A percentile compares a stretch with the other conserved stretches of the same genome.
These are phyloP conservation scores for Colletotrichum nymphaeae DNA, from an alignment of 2,329 filamentous ascomycete species.

Conservation along the genomic window DNA sequence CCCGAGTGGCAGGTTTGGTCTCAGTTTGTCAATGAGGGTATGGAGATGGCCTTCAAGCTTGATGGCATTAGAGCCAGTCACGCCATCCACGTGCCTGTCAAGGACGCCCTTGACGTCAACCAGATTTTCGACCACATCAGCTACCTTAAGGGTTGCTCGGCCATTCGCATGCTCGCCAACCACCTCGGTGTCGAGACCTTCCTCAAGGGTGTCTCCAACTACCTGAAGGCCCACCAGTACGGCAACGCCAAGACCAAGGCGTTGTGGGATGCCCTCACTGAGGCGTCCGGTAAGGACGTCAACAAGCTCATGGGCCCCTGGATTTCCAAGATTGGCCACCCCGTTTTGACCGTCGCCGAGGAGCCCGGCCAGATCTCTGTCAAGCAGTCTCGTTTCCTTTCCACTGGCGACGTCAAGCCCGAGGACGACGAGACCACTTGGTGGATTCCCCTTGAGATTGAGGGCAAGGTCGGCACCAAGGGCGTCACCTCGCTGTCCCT, in stretches of 20 bases:
- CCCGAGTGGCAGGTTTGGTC: conserved; percentile 99
- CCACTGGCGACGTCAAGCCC: conserved; percentile 88
- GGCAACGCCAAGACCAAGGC: conserved; percentile 92
- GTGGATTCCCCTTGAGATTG: conserved; percentile 93
- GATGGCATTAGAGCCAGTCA: conserved; percentile 93
- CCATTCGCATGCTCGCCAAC: conserved; percentile 94
- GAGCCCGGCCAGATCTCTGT: conserved; percentile 84
- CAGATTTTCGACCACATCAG: conserved; percentile 98
- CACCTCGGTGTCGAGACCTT: conserved; percentile 91
- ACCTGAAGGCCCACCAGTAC: conserved; percentile 89
- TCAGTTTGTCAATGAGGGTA: conserved; percentile 95
- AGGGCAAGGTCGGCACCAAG: conserved; percentile 76
- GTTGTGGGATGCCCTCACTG: conserved; percentile 88
- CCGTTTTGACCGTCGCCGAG: conserved; percentile 87
- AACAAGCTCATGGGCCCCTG: conserved; percentile 90
- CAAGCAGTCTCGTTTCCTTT: conserved; percentile 89
- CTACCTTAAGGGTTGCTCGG: conserved; percentile 95
- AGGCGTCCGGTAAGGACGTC: conserved; percentile 89
- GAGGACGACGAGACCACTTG: conserved; percentile 93
- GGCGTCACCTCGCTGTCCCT: conserved; percentile 75
- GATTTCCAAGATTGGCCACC: conserved; percentile 96
- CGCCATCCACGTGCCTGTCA: conserved; percentile 94
- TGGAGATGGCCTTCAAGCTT: conserved; percentile 90
- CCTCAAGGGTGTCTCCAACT: conserved; percentile 88
- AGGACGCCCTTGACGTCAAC: conserved; percentile 90